Percentiles rank a stretch among this genome's conserved stretches.
Evolutionary conservation across 2,329 filamentous ascomycete genomes (phyloP).

Genomic region (Pseudopithomyces maydicus): DNA sequence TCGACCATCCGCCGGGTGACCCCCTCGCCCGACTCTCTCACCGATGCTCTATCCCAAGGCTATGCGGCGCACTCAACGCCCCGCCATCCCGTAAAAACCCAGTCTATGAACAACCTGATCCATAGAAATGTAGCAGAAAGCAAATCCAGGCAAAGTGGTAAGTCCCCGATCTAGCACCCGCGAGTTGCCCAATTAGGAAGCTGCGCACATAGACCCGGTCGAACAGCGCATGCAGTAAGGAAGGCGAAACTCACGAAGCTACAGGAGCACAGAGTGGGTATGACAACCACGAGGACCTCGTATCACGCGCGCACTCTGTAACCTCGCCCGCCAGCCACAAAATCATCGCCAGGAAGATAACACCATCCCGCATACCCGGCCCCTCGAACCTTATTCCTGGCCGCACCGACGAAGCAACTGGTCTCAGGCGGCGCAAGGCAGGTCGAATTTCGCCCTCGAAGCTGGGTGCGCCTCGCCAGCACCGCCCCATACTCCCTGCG

Average conservation of each 20-base stretch:
- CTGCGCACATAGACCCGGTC: neutral
- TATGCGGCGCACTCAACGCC: slow-evolving; percentile 8
- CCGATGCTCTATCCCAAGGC: slow-evolving; percentile 10
- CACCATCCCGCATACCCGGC: slow-evolving; percentile 8
- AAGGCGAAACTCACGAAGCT: neutral
- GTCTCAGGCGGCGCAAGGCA: neutral
- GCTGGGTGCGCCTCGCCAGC: neutral
- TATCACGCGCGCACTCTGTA: neutral
- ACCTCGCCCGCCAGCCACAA: neutral
- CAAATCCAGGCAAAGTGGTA: neutral
- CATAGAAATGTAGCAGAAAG: neutral
- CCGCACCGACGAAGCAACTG: neutral
- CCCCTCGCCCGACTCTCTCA: slow-evolving; percentile 28
- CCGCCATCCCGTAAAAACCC: neutral
- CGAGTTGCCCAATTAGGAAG: neutral
- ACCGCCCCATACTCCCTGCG: neutral
- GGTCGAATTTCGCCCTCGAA: slow-evolving; percentile 7
- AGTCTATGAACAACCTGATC: neutral
- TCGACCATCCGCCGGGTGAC: slow-evolving; percentile 36
- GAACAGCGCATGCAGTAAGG: neutral
- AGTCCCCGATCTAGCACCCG: neutral
- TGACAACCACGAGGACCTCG: neutral
- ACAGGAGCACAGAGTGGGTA: neutral
- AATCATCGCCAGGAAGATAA: neutral
- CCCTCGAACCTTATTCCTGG: neutral